Evolutionary conservation across 768 basidiomycete species (phyloP).

Genomic region (Trametes cinnabarina): DNA sequence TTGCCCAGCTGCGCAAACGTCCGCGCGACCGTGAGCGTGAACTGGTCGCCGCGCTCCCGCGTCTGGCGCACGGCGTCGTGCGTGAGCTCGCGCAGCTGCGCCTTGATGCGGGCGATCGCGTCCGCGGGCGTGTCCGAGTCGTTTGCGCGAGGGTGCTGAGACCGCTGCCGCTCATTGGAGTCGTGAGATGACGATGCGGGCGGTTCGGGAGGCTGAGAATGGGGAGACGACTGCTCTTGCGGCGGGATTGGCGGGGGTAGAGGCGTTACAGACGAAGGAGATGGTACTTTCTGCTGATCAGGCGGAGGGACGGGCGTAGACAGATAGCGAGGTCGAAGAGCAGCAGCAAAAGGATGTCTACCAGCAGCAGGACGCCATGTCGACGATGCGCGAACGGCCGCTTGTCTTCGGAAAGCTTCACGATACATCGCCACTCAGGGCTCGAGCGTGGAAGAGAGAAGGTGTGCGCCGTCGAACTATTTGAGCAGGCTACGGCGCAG

Average conservation of each 20-base stretch:
- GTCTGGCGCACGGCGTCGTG: conserved; percentile 35
- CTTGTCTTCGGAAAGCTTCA: neutral
- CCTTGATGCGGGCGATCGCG: conserved; percentile 14
- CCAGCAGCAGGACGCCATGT: neutral
- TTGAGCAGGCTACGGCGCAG: neutral
- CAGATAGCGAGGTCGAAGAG: conserved; percentile 1
- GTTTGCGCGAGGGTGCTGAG: neutral
- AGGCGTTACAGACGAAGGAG: neutral
- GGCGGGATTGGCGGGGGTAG: neutral
- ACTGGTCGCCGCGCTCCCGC: conserved; percentile 54
- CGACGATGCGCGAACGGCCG: neutral
- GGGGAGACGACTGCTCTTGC: neutral
- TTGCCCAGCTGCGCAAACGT: conserved; percentile 73
- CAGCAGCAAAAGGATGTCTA: neutral
- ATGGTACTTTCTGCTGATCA: neutral
- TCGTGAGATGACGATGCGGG: neutral
- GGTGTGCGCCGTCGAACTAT: neutral
- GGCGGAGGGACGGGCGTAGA: conserved; percentile 4
- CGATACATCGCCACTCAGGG: neutral
- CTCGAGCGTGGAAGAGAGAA: neutral
- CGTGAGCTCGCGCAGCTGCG: conserved; percentile 45
- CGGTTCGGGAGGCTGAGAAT: neutral
- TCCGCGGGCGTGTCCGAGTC: neutral
- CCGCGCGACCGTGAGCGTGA: conserved; percentile 54
- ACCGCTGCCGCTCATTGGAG: too few relatives aligned